A percentile compares a stretch with the other conserved stretches of the same genome.
phyloP scores from a whole-genome alignment of 257 asterid species.

The Penstemon davidsonii region DNA sequence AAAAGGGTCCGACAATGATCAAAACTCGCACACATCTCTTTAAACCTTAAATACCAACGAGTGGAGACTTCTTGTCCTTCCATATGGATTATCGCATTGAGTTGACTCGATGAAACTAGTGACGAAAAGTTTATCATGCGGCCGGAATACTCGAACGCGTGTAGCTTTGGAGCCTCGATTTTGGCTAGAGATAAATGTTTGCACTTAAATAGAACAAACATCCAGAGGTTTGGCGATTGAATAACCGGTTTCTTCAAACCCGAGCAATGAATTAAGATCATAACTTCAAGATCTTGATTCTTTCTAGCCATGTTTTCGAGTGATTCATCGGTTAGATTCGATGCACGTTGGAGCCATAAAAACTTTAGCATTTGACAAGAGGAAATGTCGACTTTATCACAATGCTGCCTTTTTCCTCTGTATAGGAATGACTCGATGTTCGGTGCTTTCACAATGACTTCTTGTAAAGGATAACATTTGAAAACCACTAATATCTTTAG shows the following conservation, averaged over 20 bases:
- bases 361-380: slow-evolving; percentile 24
- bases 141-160: slow-evolving; percentile 32
- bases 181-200: slow-evolving; percentile 18
- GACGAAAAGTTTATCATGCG: slow-evolving; percentile 28
- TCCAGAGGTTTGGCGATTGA: slow-evolving; percentile 29
- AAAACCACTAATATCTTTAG: slow-evolving; percentile 30
- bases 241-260: slow-evolving; percentile 13
- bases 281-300: slow-evolving; percentile 23
- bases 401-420: slow-evolving; percentile 29
- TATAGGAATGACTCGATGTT: slow-evolving; percentile 28
- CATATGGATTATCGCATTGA: slow-evolving; percentile 30
- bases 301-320: not conserved
- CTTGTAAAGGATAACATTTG: slow-evolving; percentile 27
- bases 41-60: slow-evolving; percentile 28
- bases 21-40: slow-evolving; percentile 27
- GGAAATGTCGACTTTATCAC: slow-evolving; percentile 24
- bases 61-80: slow-evolving; percentile 12
- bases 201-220: slow-evolving; percentile 33
- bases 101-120: slow-evolving; percentile 17
- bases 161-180: slow-evolving; percentile 33
- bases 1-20: slow-evolving; percentile 27
- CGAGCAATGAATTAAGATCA: slow-evolving; percentile 32
- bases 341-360: slow-evolving; percentile 33
- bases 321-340: slow-evolving; percentile 23
- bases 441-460: slow-evolving; percentile 25